Percentiles rank a stretch among this genome's conserved stretches.
These are phyloP conservation scores for Neurospora terricola DNA, from an alignment of 495 filamentous ascomycete genomes.

Conservation along the genomic window DNA sequence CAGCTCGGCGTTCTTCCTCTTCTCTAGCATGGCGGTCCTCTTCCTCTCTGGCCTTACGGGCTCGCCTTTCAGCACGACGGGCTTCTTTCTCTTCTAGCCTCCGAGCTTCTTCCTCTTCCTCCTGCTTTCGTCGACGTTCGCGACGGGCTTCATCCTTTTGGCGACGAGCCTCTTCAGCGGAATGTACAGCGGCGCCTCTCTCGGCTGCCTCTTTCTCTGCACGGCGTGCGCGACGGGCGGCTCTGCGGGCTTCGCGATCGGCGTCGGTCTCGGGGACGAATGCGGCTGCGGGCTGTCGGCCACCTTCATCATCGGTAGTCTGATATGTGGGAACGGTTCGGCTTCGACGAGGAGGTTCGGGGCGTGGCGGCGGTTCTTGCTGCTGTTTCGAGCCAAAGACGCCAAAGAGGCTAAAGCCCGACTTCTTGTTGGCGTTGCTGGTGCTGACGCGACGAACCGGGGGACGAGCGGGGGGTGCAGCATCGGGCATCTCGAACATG, in stretches of 20 bases:
- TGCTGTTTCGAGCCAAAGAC: constrained; percentile 25
- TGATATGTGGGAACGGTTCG: constrained; percentile 19
- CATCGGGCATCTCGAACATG: constrained; percentile 26
- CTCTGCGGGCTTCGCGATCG: constrained; percentile 45
- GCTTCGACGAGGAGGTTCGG: constrained; percentile 34
- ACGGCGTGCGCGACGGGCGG: constrained; percentile 37
- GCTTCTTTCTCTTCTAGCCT: constrained; percentile 42
- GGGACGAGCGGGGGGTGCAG: constrained; percentile 22
- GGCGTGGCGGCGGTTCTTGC: constrained; percentile 14
- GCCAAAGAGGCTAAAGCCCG: constrained; percentile 33
- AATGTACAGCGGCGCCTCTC: constrained; percentile 33
- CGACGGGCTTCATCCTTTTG: constrained; percentile 36
- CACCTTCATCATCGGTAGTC: constrained; percentile 32
- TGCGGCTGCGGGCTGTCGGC: constrained; percentile 3
- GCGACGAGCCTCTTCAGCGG: constrained; percentile 36
- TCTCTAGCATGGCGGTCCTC: constrained; percentile 31
- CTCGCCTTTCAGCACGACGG: constrained; percentile 40
- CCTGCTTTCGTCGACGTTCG: constrained; percentile 31
- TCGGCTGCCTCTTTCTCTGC: constrained; percentile 40
- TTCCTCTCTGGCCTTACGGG: constrained; percentile 33
- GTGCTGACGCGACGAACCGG: constrained; percentile 33
- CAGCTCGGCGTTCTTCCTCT: constrained; percentile 29
- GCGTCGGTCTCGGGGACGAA: constrained; percentile 25
- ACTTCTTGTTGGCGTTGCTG: constrained; percentile 27
- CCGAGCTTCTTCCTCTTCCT: constrained; percentile 38